A percentile compares a stretch with the other conserved stretches of the same genome.
These are phyloP conservation scores for Solanum piurae DNA, from an alignment of 257 asterid genomes.

Conservation along the genomic window DNA sequence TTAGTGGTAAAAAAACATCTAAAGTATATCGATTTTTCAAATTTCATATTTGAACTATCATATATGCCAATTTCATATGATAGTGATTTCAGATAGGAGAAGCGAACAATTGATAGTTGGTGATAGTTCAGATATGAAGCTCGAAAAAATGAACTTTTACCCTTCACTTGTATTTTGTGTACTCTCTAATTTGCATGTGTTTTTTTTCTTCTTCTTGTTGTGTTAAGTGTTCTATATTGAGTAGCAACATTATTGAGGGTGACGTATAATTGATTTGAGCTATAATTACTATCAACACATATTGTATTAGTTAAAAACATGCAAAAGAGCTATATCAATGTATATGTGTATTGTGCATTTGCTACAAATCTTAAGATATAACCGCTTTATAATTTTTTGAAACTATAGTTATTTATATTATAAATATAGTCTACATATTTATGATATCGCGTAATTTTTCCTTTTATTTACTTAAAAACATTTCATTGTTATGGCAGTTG, in stretches of 20 bases:
- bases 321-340: too few relatives aligned
- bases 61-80: not conserved
- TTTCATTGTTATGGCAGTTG: constrained; percentile 15
- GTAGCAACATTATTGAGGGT: too few relatives aligned
- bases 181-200: not conserved
- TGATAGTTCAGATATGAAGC: not conserved
- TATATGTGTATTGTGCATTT: not conserved
- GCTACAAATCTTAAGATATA: not conserved
- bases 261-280: too few relatives aligned
- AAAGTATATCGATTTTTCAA: not conserved
- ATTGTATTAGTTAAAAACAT: too few relatives aligned
- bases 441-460: not conserved
- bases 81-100: fast-evolving
- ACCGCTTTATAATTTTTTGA: not conserved
- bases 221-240: not conserved
- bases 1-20: not conserved
- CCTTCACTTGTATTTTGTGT: not conserved
- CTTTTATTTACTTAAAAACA: not conserved
- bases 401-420: not conserved
- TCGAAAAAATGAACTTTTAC: not conserved
- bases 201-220: not conserved
- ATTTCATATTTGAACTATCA: not conserved
- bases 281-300: too few relatives aligned
- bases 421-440: not conserved
- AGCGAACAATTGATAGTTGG: not conserved